phyloP scores from a whole-genome alignment of 176 grass and related monocot genomes.

The Aegilops speltoides region DNA sequence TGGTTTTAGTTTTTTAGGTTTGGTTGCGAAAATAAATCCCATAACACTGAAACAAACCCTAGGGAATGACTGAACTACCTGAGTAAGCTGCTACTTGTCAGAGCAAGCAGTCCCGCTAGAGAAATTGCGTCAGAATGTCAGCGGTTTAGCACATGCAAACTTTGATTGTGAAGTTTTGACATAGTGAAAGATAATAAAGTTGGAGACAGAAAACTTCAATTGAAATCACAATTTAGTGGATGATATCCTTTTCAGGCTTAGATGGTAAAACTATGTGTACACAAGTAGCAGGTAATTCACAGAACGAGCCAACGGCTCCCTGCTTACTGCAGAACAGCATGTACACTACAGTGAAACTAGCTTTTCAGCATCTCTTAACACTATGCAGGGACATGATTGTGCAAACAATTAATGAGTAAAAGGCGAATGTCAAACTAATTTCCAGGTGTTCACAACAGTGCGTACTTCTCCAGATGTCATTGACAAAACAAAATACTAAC shows the following conservation, averaged over 20 bases:
- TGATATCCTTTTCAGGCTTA: not conserved
- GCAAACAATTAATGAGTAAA: not conserved
- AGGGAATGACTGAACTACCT: not conserved
- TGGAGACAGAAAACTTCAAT: not conserved
- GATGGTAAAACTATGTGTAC: not conserved
- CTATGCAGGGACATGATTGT: not conserved
- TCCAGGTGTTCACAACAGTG: not conserved
- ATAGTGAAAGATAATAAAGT: not conserved
- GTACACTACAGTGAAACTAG: not conserved
- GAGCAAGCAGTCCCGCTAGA: not conserved
- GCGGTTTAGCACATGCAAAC: not conserved
- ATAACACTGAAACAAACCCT: not conserved
- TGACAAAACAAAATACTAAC: not conserved
- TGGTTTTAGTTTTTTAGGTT: not conserved
- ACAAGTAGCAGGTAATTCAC: not conserved
- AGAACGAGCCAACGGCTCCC: not conserved
- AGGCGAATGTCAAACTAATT: not conserved
- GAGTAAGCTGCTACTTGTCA: not conserved
- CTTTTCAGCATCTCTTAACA: not conserved
- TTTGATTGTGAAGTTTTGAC: not conserved
- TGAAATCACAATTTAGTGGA: not conserved
- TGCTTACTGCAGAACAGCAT: conserved; percentile 4
- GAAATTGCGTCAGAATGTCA: not conserved
- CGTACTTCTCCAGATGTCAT: not conserved
- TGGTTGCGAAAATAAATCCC: not conserved